Evolutionary conservation across 1,284 basidiomycete species (phyloP), one percentile per base, ranked within the genome.

Genomic region (Heliocybe sulcata): DNA sequence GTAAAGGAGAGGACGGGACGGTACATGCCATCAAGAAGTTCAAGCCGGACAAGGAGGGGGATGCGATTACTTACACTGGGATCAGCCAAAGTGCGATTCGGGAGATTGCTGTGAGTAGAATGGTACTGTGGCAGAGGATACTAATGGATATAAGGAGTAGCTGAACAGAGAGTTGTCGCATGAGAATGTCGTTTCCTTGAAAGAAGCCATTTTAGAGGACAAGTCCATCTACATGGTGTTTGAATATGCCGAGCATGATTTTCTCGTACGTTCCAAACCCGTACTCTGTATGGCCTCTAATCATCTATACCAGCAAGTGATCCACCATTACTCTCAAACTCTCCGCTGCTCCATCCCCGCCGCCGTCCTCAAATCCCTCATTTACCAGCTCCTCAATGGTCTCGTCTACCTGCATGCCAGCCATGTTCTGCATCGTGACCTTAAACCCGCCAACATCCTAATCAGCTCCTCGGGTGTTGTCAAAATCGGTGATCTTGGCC

Each of bases 181-280:
- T 67, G 90, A 92, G 65, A 98, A 99, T 66, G 77, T 99, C 1
- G 92, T 94, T 2, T 83, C 92, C 0, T 78, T 99, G 31, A 85
- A 90, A 59, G 95, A 98, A 68, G 96, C 98, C 26, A 94, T 99
- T 54, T 76, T 99, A 19, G 95, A 99, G 68, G 96, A 99, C 63
- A 98, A 98, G 70, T 92, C 94, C 0, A 97, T 98, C 57, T 96
- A 94, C 68, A 97, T 99, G 92, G 94, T 99, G 16, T 98, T 99
- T 62, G 95, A 98, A 63, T 99, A 97, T 62, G 95, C 96, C 2
- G 97, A 99, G 65, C 97, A 99, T 66, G 97, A 99, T 70, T 96
- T 98, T 66, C 76, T 98, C 48, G 93, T 93, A 61, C 58, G 89
- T 75, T 14, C 20, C 50, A n/a, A n/a, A n/a, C n/a, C n/a, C n/a